phyloP scores from a whole-genome alignment of 257 asterid species.

The Ballota nigra region DNA sequence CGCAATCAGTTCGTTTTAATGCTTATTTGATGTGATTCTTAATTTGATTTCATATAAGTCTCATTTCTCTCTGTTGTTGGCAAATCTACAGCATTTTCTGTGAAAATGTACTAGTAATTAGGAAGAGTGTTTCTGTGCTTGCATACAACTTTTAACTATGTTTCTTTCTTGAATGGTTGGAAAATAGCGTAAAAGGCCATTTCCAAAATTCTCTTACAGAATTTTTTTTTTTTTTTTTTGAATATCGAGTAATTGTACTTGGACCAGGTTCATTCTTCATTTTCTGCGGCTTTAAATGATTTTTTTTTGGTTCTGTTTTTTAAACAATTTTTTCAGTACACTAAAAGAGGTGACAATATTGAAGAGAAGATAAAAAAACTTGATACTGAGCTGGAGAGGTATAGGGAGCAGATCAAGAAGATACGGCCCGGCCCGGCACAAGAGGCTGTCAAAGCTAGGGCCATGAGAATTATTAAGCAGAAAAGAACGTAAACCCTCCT shows the following conservation, averaged over 20 bases:
- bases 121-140: neutral
- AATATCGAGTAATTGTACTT: neutral
- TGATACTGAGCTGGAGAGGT: slow-evolving; percentile 71
- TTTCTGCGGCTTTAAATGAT: neutral
- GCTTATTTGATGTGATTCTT: neutral
- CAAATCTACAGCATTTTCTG: neutral
- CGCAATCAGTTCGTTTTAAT: neutral
- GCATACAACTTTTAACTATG: neutral
- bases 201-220: neutral
- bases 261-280: neutral
- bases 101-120: neutral
- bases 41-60: neutral
- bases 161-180: neutral
- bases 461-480: slow-evolving; percentile 82
- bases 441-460: slow-evolving; percentile 92
- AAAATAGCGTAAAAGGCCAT: neutral
- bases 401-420: slow-evolving; percentile 82
- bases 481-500: slow-evolving; percentile 60
- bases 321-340: slow-evolving; percentile 39
- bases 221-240: no score
- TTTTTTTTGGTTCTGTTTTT: neutral
- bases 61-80: neutral
- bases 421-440: slow-evolving; percentile 95
- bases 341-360: slow-evolving; percentile 76
- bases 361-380: slow-evolving; percentile 88